These are phyloP conservation scores for Ilex paraguariensis DNA, from an alignment of 305 asterid genomes.

Conservation along the genomic window DNA sequence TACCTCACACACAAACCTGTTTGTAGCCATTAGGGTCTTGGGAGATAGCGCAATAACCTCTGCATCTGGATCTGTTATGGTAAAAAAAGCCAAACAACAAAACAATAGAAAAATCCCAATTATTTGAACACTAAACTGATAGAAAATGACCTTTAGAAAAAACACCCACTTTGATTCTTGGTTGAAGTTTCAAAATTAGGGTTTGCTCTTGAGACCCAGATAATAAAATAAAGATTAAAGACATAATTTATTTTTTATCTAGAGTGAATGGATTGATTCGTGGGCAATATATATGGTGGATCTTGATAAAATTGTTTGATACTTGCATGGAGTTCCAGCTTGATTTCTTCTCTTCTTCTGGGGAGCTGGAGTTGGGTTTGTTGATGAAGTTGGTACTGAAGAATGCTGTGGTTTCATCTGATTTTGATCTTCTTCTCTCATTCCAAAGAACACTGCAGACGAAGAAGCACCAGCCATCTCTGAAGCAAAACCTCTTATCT, in stretches of 20 bases:
- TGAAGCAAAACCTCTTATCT: not conserved
- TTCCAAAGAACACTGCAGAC: slow-evolving; percentile 38
- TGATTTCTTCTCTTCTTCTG: slow-evolving; percentile 48
- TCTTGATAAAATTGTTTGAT: slow-evolving; percentile 4
- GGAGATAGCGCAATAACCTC: slow-evolving; percentile 84
- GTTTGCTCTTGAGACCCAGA: slow-evolving; percentile 6
- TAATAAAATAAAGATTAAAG: not conserved
- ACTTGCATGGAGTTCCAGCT: slow-evolving; percentile 88
- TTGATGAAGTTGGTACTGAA: slow-evolving; percentile 17
- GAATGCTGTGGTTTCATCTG: slow-evolving; percentile 28
- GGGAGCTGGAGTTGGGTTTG: slow-evolving; percentile 16
- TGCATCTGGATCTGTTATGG: slow-evolving; percentile 60
- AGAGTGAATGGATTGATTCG: not conserved
- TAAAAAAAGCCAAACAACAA: not conserved
- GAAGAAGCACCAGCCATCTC: slow-evolving; percentile 55
- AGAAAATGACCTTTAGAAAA: not conserved
- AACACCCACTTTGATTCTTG: not conserved
- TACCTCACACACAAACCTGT: slow-evolving; percentile 74
- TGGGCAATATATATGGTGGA: slow-evolving; percentile 7
- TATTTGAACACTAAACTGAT: not conserved
- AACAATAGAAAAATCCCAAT: not conserved
- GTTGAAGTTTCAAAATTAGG: slow-evolving; percentile 11
- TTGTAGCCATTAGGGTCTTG: slow-evolving; percentile 80
- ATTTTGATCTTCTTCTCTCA: slow-evolving; percentile 48
- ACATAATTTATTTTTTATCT: not conserved